phyloP scores from a whole-genome alignment of 2,329 filamentous ascomycete species.

The Trichoderma lentiforme region DNA sequence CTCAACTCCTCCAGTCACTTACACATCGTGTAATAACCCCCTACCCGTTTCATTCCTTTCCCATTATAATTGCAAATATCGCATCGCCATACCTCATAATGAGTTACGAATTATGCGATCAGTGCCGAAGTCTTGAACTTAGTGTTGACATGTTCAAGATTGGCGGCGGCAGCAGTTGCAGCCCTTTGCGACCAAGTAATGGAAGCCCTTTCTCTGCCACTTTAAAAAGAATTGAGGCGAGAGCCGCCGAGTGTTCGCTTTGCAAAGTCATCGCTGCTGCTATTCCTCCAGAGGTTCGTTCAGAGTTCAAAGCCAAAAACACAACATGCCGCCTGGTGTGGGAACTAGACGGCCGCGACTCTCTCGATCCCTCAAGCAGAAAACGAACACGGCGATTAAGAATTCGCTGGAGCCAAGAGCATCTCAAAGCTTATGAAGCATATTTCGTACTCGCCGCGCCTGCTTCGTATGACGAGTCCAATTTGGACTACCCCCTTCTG shows the following conservation, averaged over 20 bases:
- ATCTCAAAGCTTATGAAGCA: not conserved
- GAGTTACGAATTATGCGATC: not conserved
- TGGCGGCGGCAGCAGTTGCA: not conserved
- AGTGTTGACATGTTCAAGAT: not conserved
- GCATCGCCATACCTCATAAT: not conserved
- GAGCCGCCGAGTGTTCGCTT: not conserved
- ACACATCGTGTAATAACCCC: not conserved
- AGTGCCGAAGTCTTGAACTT: not conserved
- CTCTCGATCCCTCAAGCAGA: not conserved
- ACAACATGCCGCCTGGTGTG: not conserved
- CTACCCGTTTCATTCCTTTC: not conserved
- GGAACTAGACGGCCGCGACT: not conserved
- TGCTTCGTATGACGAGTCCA: not conserved
- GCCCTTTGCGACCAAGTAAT: not conserved
- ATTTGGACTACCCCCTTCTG: not conserved
- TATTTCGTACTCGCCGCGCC: not conserved
- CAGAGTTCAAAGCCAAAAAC: not conserved
- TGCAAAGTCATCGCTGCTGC: not conserved
- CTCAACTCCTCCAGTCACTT: not conserved
- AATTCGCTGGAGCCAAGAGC: not conserved
- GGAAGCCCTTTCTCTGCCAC: not conserved
- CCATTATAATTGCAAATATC: not conserved
- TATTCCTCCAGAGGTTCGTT: not conserved
- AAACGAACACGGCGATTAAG: not conserved
- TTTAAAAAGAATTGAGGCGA: not conserved